phyloP scores from a whole-genome alignment of 805 yeast genomes.

The Ogataea neopini region DNA sequence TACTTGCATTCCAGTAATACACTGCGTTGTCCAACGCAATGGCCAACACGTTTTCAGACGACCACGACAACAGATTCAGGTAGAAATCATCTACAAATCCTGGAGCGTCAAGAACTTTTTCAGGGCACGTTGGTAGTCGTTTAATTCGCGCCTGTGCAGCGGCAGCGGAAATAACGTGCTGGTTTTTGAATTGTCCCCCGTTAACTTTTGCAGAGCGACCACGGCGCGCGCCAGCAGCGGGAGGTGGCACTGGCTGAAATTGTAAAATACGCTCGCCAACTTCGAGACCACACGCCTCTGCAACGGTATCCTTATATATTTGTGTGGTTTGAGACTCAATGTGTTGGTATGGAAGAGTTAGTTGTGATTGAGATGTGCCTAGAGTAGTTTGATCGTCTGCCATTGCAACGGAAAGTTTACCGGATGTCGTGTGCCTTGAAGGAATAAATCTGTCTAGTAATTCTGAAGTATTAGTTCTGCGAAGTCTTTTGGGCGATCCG shows the following conservation, averaged over 20 bases:
- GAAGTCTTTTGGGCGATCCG: conserved; percentile 31
- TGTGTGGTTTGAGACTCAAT: conserved; percentile 54
- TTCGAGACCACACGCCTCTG: conserved; percentile 90
- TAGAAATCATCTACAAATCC: conserved; percentile 93
- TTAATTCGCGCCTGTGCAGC: conserved; percentile 69
- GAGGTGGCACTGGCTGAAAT: conserved; percentile 84
- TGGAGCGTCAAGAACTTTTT: conserved; percentile 93
- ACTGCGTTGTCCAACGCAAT: conserved; percentile 83
- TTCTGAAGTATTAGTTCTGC: conserved; percentile 38
- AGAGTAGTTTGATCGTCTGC: background rate
- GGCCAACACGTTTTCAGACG: conserved; percentile 75
- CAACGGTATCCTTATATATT: conserved; percentile 77
- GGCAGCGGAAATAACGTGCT: conserved; percentile 37
- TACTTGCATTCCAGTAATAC: conserved; percentile 88
- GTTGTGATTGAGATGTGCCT: conserved; percentile 3
- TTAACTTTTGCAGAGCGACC: conserved; percentile 24
- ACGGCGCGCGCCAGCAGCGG: conserved; percentile 37
- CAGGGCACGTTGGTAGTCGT: conserved; percentile 84
- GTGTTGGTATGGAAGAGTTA: conserved; percentile 51
- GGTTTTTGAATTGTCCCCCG: conserved; percentile 22
- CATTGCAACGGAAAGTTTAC: conserved; percentile 32
- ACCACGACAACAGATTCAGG: conserved; percentile 85
- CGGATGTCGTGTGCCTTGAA: conserved; percentile 49
- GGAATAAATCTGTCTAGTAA: conserved; percentile 61
- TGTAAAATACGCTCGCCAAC: conserved; percentile 80